A percentile compares a stretch with the other conserved stretches of the same genome.
These are phyloP conservation scores for Tetrapisispora arboricola DNA, from an alignment of 805 yeast genomes.

Conservation along the genomic window DNA sequence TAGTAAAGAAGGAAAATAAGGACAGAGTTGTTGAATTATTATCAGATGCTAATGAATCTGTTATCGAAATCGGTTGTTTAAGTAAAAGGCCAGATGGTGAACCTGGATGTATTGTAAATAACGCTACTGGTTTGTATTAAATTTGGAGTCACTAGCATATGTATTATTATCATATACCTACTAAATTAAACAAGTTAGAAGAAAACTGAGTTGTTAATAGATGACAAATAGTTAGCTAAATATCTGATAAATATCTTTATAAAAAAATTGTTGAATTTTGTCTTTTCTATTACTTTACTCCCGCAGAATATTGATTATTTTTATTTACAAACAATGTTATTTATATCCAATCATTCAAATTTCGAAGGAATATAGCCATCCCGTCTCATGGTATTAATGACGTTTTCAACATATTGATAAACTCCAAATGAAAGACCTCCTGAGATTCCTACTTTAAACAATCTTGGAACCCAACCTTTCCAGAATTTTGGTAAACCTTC, in stretches of 20 bases:
- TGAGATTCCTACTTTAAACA: slow-evolving; percentile 57
- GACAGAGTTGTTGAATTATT: slow-evolving; percentile 44
- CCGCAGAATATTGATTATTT: not conserved
- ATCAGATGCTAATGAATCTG: slow-evolving; percentile 60
- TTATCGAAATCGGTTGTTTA: slow-evolving; percentile 57
- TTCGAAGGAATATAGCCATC: slow-evolving; percentile 12
- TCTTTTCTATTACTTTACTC: too few species aligned
- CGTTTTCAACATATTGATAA: slow-evolving; percentile 46
- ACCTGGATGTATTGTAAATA: slow-evolving; percentile 53
- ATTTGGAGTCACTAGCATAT: not conserved
- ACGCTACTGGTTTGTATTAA: slow-evolving; percentile 2
- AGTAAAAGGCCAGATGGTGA: slow-evolving; percentile 37
- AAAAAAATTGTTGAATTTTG: not conserved
- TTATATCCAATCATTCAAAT: not conserved
- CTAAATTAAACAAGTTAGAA: too few species aligned
- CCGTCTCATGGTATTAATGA: slow-evolving; percentile 13
- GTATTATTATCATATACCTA: not conserved
- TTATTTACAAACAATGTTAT: not conserved
- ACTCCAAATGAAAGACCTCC: slow-evolving; percentile 61
- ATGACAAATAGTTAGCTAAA: too few species aligned
- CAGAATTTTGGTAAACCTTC: slow-evolving; percentile 39
- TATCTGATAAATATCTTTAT: too few species aligned
- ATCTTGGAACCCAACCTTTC: slow-evolving; percentile 56
- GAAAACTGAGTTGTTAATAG: too few species aligned
- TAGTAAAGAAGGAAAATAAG: slow-evolving; percentile 63